Conservation (phyloP, 345 rosid genomes). For the Bretschneidera sinensis region DNA sequence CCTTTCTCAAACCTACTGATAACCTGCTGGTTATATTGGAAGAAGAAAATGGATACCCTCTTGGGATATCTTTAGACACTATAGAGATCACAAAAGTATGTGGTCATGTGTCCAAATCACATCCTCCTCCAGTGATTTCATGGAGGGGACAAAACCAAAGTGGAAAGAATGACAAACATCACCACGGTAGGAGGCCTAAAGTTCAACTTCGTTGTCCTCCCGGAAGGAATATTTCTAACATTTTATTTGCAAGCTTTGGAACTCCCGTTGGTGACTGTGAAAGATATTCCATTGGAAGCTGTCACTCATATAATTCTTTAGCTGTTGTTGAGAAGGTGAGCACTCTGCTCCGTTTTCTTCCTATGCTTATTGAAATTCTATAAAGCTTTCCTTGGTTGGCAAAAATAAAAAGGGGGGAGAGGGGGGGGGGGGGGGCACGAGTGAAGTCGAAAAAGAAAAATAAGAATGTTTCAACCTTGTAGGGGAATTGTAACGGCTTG, state of each 20-base stretch:
- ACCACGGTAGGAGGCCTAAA: constrained; percentile 21
- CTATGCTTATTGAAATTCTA: no score
- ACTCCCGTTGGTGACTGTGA: constrained; percentile 46
- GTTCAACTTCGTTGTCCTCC: constrained; percentile 34
- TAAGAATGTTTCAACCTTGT: no score
- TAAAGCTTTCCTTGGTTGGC: no score
- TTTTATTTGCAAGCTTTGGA: constrained; percentile 54
- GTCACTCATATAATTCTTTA: constrained; percentile 43
- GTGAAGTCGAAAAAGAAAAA: no score
- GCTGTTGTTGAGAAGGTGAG: constrained; percentile 41
- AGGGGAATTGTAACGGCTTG: no score
- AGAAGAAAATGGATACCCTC: constrained; percentile 51
- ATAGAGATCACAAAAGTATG: constrained; percentile 30
- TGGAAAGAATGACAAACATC: neutral
- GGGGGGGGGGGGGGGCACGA: no score
- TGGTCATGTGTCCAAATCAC: constrained; percentile 25
- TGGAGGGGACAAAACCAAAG: constrained; percentile 15
- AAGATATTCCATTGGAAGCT: constrained; percentile 37
- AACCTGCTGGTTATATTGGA: constrained; percentile 54
- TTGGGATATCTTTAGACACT: constrained; percentile 41
- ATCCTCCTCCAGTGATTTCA: constrained; percentile 23
- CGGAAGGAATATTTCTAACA: constrained; percentile 31
- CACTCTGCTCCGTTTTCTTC: neutral
- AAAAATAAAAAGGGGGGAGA: no score
- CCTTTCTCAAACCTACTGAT: constrained; percentile 37